These are phyloP conservation scores for Bipolaris zeicola DNA, from an alignment of 2,329 filamentous ascomycete species.

Conservation along the genomic window DNA sequence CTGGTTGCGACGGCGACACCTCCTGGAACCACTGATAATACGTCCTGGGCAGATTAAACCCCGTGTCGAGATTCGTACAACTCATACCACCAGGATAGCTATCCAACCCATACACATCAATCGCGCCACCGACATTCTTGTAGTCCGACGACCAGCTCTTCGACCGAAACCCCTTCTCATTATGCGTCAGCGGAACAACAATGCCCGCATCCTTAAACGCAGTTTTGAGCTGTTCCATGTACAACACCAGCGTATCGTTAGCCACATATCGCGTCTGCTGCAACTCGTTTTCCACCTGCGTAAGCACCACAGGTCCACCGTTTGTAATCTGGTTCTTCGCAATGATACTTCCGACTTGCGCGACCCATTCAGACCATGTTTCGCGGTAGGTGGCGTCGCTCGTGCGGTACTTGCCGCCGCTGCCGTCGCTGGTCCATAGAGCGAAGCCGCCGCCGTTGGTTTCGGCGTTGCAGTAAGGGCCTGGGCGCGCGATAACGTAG, in stretches of 20 bases:
- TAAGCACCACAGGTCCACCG: slow-evolving; percentile 58
- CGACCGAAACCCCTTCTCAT: slow-evolving; percentile 58
- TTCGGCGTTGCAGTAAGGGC: slow-evolving; percentile 60
- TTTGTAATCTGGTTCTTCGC: slow-evolving; percentile 58
- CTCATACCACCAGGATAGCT: slow-evolving; percentile 56
- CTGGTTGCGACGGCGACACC: slow-evolving; percentile 60
- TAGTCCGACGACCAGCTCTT: slow-evolving; percentile 62
- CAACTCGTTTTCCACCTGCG: slow-evolving; percentile 61
- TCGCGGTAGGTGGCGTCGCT: slow-evolving; percentile 53
- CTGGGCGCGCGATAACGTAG: slow-evolving; percentile 58
- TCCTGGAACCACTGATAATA: slow-evolving; percentile 65
- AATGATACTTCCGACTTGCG: slow-evolving; percentile 55
- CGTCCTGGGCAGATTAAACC: slow-evolving; percentile 58
- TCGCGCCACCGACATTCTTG: slow-evolving; percentile 60
- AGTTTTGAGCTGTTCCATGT: slow-evolving; percentile 59
- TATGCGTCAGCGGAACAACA: slow-evolving; percentile 57
- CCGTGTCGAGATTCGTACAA: slow-evolving; percentile 57
- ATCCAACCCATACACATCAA: slow-evolving; percentile 58
- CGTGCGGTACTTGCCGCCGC: slow-evolving; percentile 52
- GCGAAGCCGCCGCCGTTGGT: slow-evolving; percentile 56
- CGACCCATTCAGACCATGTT: slow-evolving; percentile 57
- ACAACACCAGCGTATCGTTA: slow-evolving; percentile 55
- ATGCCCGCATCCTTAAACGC: slow-evolving; percentile 56
- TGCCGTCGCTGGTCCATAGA: slow-evolving; percentile 56
- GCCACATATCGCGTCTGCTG: slow-evolving; percentile 53